phyloP scores from a whole-genome alignment of 2,329 filamentous ascomycete species.

The Penicillium digitatum region DNA sequence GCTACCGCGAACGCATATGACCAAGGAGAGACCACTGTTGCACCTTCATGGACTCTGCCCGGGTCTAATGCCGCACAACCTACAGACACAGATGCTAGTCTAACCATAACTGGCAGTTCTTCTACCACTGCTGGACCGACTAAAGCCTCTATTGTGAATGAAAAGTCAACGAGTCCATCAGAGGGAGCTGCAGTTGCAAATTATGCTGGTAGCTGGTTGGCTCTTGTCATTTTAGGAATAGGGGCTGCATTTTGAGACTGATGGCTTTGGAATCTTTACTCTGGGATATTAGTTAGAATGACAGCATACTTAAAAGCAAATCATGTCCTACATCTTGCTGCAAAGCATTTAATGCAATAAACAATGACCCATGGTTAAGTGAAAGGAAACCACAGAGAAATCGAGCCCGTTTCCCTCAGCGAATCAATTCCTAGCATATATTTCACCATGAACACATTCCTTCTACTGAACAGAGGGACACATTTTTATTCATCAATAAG shows the following conservation, averaged over 20 bases:
- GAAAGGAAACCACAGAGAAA: too few relatives aligned
- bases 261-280: too few relatives aligned
- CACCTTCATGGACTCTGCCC: slow-evolving; percentile 12
- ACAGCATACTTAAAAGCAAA: too few relatives aligned
- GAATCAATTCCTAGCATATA: too few relatives aligned
- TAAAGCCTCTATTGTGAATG: neutral
- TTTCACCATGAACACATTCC: too few relatives aligned
- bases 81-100: neutral
- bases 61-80: slow-evolving; percentile 9
- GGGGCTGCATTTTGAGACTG: slow-evolving; percentile 8
- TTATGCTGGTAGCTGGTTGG: slow-evolving; percentile 14
- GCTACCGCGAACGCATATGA: slow-evolving; percentile 23
- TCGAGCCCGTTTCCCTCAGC: too few relatives aligned
- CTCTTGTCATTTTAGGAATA: slow-evolving; percentile 14
- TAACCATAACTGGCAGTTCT: neutral
- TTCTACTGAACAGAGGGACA: too few relatives aligned
- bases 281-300: too few relatives aligned
- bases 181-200: slow-evolving; percentile 15
- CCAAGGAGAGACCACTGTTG: slow-evolving; percentile 12
- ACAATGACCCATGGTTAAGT: too few relatives aligned
- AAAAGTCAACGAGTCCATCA: slow-evolving; percentile 12
- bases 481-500: too few relatives aligned
- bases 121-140: slow-evolving; percentile 5
- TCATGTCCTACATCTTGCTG: too few relatives aligned
- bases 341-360: too few relatives aligned